Base-by-base conservation (phyloP, 2,329 filamentous ascomycete species). In the Xylaria sp. region DNA sequence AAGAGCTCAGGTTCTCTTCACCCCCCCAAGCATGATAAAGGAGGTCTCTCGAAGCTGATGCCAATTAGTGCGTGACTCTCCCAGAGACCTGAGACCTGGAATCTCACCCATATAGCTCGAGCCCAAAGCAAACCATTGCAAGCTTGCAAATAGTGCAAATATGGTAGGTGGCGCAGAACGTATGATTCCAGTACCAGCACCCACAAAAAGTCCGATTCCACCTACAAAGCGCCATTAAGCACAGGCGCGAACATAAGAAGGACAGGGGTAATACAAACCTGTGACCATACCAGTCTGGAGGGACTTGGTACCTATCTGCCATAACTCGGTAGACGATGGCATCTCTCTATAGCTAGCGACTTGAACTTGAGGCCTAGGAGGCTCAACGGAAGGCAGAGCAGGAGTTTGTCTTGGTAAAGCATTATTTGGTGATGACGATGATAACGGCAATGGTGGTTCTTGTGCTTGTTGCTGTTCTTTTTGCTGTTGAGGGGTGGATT, bases 121-220 rank as follows among this genome's bases (percentile, higher is more conserved):
- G 42, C 93, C 93, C 47, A 97, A 85, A 50, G 88, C 86, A 79
- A 93, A 93, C 88, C 93, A 97, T 81, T 97, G 93, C 48, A 93
- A 83, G 21, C 93, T 92, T 25, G 91, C 90, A 44, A 90, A 86
- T 13, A 91, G 74, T 0, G 93, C 91, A 81, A 93, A 95, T 6
- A 95, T 80, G 2, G 89, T 85, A 3, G 92, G 90, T 16, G 87
- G 88, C 25, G 84, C 85, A 21, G 91, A 91, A 66, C 89, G 87
- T 57, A 94, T 79, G 55, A 97, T 91, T 32, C 93, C 94, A 42
- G 87, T 86, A 59, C 91, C 87, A 60, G 91, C 90, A 42, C 91
- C 92, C 61, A 88, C 84, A 35, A 92, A 78, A 29, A 91, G 78
- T 37, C 92, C 92, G 55, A 85, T 82, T 27, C 83, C 80, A 53